These are phyloP conservation scores for Lyophyllum semitale DNA, from an alignment of 768 basidiomycete genomes.

Conservation along the genomic window DNA sequence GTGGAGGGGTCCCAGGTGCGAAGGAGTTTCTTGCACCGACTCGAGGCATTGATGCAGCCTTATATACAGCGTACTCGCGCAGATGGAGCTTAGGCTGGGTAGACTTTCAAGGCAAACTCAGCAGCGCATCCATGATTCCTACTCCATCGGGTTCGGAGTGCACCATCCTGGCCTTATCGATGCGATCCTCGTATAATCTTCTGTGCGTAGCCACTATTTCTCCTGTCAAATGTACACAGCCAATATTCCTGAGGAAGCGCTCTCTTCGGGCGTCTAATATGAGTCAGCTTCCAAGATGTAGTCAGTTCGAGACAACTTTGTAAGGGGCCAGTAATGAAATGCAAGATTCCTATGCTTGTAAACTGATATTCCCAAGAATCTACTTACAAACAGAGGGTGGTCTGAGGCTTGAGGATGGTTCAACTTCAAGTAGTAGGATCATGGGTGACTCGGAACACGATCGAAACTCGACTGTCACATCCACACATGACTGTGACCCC, in stretches of 20 bases:
- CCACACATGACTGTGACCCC: too few species aligned
- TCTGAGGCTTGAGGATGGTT: too few species aligned
- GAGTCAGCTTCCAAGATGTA: too few species aligned
- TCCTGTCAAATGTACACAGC: not conserved
- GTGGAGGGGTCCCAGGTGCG: not conserved
- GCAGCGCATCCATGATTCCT: not conserved
- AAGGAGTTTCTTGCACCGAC: not conserved
- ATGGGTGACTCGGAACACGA: too few species aligned
- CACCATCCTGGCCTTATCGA: not conserved
- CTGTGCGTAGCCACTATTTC: not conserved
- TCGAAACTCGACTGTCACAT: too few species aligned
- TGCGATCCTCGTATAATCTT: not conserved
- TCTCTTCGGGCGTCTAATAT: too few species aligned
- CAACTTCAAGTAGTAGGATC: too few species aligned
- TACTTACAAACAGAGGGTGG: too few species aligned
- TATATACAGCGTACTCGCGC: not conserved
- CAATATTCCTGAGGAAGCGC: not conserved
- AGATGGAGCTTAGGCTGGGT: not conserved
- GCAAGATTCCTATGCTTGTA: too few species aligned
- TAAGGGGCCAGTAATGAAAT: too few species aligned
- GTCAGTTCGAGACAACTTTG: too few species aligned
- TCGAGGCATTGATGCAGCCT: not conserved
- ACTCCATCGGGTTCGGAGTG: not conserved
- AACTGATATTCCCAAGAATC: too few species aligned
- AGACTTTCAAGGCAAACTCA: not conserved